Conservation (phyloP, 805 yeast species). For the Monosporozyma yasuniensis region DNA sequence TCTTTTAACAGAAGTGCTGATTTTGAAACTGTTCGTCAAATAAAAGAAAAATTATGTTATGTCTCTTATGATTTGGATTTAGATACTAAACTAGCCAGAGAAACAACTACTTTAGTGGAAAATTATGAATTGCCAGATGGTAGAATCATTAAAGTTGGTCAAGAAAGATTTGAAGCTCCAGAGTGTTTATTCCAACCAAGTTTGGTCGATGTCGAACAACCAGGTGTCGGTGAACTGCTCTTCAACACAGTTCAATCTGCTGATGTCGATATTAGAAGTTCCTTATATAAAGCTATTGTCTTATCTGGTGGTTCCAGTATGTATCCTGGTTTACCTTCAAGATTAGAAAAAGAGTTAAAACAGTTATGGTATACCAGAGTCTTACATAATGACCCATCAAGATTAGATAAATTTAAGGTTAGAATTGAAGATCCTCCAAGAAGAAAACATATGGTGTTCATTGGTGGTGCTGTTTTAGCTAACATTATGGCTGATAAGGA, state of each 20-base stretch:
- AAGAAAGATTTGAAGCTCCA: constrained; percentile 69
- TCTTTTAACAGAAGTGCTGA: constrained; percentile 98
- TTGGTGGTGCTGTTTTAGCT: constrained; percentile 97
- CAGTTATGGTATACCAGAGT: constrained; percentile 92
- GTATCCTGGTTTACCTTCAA: constrained; percentile 97
- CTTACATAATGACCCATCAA: constrained; percentile 73
- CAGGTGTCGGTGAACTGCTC: constrained; percentile 88
- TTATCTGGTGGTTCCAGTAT: constrained; percentile 96
- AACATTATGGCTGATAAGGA: constrained; percentile 97
- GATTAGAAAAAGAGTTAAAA: constrained; percentile 91
- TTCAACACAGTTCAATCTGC: constrained; percentile 92
- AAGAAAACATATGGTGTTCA: constrained; percentile 97
- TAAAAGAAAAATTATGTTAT: constrained; percentile 91
- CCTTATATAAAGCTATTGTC: constrained; percentile 85
- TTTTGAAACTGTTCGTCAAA: constrained; percentile 96
- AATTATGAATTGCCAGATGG: constrained; percentile 95
- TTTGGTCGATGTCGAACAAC: constrained; percentile 91
- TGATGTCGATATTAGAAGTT: constrained; percentile 84
- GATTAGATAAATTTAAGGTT: constrained; percentile 87
- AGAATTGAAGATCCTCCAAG: constrained; percentile 98
- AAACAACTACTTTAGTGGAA: constrained; percentile 92
- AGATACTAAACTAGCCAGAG: constrained; percentile 79
- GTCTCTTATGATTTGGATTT: constrained; percentile 89
- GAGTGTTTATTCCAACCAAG: constrained; percentile 92
- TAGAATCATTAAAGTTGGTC: constrained; percentile 83